These are phyloP conservation scores for Apiospora hydei DNA, from an alignment of 2,329 filamentous ascomycete genomes.

Conservation along the genomic window DNA sequence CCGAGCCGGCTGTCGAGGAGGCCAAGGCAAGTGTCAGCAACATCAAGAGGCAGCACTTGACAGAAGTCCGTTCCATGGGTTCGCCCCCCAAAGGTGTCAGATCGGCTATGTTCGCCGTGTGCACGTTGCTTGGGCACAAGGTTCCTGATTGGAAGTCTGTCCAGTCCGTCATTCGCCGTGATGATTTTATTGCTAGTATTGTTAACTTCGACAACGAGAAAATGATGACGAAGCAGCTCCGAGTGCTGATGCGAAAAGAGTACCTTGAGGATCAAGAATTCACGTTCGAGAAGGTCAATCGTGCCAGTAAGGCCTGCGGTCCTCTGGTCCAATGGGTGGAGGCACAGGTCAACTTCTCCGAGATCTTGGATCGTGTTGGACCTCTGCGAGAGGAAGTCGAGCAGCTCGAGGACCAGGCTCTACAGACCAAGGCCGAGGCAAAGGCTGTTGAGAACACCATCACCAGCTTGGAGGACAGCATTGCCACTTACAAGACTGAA, in stretches of 20 bases:
- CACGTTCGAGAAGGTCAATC: slow-evolving; percentile 94
- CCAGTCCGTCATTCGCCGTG: slow-evolving; percentile 84
- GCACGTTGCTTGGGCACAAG: slow-evolving; percentile 90
- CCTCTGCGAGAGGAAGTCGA: slow-evolving; percentile 90
- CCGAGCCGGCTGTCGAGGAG: slow-evolving; percentile 91
- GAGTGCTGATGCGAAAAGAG: slow-evolving; percentile 90
- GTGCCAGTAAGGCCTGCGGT: slow-evolving; percentile 95
- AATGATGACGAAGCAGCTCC: slow-evolving; percentile 86
- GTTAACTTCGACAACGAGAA: slow-evolving; percentile 95
- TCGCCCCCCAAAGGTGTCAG: slow-evolving; percentile 94
- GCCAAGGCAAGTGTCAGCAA: slow-evolving; percentile 97
- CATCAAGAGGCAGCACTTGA: slow-evolving; percentile 97
- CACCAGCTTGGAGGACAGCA: slow-evolving; percentile 83
- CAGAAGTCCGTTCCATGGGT: slow-evolving; percentile 96
- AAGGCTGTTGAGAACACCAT: slow-evolving; percentile 92
- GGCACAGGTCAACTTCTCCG: slow-evolving; percentile 97
- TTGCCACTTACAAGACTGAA: slow-evolving; percentile 93
- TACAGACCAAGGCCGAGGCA: slow-evolving; percentile 92
- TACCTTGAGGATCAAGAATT: slow-evolving; percentile 94
- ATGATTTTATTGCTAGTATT: slow-evolving; percentile 98
- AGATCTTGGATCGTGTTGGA: slow-evolving; percentile 92
- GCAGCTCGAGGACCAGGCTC: slow-evolving; percentile 83
- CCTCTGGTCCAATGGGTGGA: slow-evolving; percentile 96
- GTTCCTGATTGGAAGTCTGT: slow-evolving; percentile 84
- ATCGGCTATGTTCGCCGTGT: slow-evolving; percentile 94